Base-by-base conservation (phyloP, 1,284 basidiomycete species). In the Ustilago shanxiensis region DNA sequence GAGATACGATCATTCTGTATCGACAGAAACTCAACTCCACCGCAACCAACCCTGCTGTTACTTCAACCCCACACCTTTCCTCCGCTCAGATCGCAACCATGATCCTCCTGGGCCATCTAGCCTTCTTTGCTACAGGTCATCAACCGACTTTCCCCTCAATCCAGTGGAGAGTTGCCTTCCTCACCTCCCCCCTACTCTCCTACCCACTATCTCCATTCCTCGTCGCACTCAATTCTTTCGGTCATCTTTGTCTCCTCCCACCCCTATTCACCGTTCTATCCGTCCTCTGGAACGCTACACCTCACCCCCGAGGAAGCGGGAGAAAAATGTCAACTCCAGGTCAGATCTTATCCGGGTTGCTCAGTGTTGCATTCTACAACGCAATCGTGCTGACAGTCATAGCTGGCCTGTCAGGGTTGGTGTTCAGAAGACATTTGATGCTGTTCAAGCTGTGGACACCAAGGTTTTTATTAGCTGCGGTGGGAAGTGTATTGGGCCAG, bases 391-490 rank as follows among this genome's bases (percentile, higher is more conserved):
- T 97, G 31, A 41, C 74, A 20, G 2, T 59, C 11, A 28, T 45
- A 2, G 61, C 60, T 87, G 98, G 60, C 0, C 84, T 96, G 7
- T 91, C 92, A 3, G 90, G 91, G 10, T 91, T 93, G 4, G 86
- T 91, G 6, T 88, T 98, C 61, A 87, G 95, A 64, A 86, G 96
- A 45, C 97, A 99, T 86, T 87, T 99, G 77, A 98, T 99, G 95
- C 95, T 98, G 39, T 99, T 96, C 95, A 98, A 98, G 87, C 92
- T 98, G 6, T 99, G 98, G 85, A 95, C 95, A 31, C 97, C 97
- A 57, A 88, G 95, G 67, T 96, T 95, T 85, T 95, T 98, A 92
- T 86, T 90, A 16, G 92, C 90, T 0, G 92, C 89, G 0, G 83
- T 88, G 3, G 85, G 84, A 14, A 75, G 89, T 31, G 62, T 90